Evolutionary conservation across 345 rosid genomes (phyloP).

Genomic region (Eucalyptus pauciflora): DNA sequence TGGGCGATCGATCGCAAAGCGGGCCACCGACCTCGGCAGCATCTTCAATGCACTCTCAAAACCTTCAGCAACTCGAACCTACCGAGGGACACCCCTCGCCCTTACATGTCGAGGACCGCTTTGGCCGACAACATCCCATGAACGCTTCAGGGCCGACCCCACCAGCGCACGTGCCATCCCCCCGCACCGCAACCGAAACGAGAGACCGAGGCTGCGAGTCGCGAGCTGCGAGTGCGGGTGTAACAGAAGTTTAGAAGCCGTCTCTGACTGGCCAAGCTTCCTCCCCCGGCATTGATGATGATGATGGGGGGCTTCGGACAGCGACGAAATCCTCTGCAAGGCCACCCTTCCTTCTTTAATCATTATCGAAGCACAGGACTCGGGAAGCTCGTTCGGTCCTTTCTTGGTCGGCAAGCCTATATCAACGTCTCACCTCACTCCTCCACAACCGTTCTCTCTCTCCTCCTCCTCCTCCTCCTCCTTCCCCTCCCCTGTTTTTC

Average conservation of each 20-base stretch:
- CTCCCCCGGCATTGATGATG: background rate
- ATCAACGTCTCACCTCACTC: constrained; percentile 2
- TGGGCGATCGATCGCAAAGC: background rate
- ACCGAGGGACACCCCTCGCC: too few species aligned
- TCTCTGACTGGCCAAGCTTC: background rate
- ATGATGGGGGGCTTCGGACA: background rate
- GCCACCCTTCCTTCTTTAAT: background rate
- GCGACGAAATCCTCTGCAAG: background rate
- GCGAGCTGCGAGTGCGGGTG: background rate
- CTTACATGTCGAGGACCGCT: too few species aligned
- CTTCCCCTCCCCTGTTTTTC: background rate
- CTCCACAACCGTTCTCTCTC: background rate
- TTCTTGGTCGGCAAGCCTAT: background rate
- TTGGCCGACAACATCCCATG: background rate
- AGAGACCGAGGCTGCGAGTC: background rate
- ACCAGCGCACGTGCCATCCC: background rate
- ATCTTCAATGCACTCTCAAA: background rate
- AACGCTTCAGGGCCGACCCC: too few species aligned
- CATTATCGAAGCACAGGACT: background rate
- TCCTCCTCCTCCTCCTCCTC: background rate
- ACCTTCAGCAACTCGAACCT: too few species aligned
- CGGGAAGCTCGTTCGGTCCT: background rate
- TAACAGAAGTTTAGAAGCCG: background rate
- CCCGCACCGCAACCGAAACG: background rate
- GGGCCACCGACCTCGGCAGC: background rate